phyloP scores from a whole-genome alignment of 768 basidiomycete genomes.

The Nidularia pulvinata region DNA sequence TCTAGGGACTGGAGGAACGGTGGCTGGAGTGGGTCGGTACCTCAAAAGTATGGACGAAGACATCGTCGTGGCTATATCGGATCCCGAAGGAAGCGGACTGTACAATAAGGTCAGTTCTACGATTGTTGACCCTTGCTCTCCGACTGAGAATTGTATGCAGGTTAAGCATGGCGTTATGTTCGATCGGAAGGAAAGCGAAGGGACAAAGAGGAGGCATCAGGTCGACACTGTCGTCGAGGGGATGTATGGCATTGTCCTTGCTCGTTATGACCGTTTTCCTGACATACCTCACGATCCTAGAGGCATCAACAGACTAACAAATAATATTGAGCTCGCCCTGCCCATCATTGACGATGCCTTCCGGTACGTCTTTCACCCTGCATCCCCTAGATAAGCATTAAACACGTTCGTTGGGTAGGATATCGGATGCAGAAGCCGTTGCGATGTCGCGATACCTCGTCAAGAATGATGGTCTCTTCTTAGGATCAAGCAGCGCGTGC shows the following conservation, averaged over 20 bases:
- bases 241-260: constrained; percentile 68
- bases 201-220: constrained; percentile 90
- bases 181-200: constrained; percentile 90
- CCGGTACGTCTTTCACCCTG: constrained; percentile 42
- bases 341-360: constrained; percentile 90
- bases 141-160: too few relatives aligned
- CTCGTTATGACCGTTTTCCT: too few relatives aligned
- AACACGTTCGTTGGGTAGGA: constrained; percentile 37
- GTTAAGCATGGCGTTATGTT: constrained; percentile 96
- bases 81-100: constrained; percentile 94
- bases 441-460: constrained; percentile 96
- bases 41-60: constrained; percentile 74
- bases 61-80: constrained; percentile 74
- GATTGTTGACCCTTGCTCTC: too few relatives aligned
- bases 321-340: constrained; percentile 85
- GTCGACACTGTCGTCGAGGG: constrained; percentile 97
- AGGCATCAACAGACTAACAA: constrained; percentile 91
- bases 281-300: constrained; percentile 41
- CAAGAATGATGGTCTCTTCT: constrained; percentile 86
- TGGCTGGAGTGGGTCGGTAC: constrained; percentile 81
- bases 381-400: too few relatives aligned
- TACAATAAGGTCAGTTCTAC: constrained; percentile 94
- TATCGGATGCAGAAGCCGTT: constrained; percentile 93
- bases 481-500: constrained; percentile 96
- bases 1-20: constrained; percentile 92